Percentiles rank a stretch among this genome's conserved stretches.
Evolutionary conservation across 2,329 filamentous ascomycete genomes (phyloP).

Genomic region (Fusarium beomiforme): DNA sequence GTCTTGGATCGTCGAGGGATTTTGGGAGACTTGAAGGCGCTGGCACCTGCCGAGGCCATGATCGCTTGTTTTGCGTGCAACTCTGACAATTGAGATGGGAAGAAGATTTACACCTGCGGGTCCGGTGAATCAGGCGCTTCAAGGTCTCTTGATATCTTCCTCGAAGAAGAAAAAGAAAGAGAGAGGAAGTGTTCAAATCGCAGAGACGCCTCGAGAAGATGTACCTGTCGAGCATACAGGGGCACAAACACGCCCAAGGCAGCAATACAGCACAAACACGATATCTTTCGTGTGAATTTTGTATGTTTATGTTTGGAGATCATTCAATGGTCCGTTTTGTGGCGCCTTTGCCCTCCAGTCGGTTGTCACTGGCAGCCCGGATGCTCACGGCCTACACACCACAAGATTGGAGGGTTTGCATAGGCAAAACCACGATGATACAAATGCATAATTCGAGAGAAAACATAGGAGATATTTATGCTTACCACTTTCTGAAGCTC

Average conservation of each 20-base stretch:
- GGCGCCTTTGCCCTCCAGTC: not conserved
- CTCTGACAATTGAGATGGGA: not conserved
- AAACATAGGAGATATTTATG: conserved; percentile 15
- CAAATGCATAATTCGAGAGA: not conserved
- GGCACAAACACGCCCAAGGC: not conserved
- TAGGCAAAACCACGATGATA: not conserved
- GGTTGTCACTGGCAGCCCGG: conserved; percentile 13
- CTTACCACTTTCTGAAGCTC: conserved; percentile 54
- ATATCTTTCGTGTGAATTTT: not conserved
- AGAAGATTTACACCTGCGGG: not conserved
- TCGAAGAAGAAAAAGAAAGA: not conserved
- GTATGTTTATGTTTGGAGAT: not conserved
- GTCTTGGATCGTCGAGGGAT: conserved; percentile 42
- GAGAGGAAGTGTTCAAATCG: not conserved
- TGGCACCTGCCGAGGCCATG: conserved; percentile 44
- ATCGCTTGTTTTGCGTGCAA: conserved; percentile 4
- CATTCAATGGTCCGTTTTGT: not conserved
- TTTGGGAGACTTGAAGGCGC: conserved; percentile 45
- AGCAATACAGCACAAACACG: not conserved
- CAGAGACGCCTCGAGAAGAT: not conserved
- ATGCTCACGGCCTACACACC: not conserved
- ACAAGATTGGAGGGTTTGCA: not conserved
- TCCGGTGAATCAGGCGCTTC: conserved; percentile 19
- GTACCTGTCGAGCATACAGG: not conserved
- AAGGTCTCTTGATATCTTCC: not conserved